phyloP scores from a whole-genome alignment of 192 early-diverging fungal species.

The Entophlyctis luteolus region DNA sequence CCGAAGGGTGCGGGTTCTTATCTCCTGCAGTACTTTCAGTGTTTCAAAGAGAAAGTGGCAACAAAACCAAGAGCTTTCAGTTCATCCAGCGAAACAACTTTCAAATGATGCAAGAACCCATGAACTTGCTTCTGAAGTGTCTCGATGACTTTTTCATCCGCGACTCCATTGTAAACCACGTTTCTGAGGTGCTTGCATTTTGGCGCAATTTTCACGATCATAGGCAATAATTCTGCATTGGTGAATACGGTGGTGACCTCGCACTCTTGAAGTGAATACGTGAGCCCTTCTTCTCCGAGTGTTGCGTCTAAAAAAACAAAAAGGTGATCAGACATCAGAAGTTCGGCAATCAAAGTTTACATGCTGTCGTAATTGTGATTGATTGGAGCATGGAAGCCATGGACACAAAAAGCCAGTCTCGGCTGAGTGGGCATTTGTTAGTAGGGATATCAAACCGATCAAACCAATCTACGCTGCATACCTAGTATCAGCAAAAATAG shows the following conservation, averaged over 20 bases:
- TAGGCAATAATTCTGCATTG: constrained; percentile 66
- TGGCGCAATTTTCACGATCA: constrained; percentile 54
- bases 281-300: constrained; percentile 77
- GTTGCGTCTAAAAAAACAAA: constrained; percentile 42
- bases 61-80: constrained; percentile 57
- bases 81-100: constrained; percentile 64
- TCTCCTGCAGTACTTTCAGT: neutral
- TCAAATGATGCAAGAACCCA: neutral
- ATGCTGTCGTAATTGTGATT: constrained; percentile 73
- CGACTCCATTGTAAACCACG: constrained; percentile 71
- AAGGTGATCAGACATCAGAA: neutral
- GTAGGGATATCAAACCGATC: constrained; percentile 6
- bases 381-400: constrained; percentile 65
- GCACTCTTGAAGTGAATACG: constrained; percentile 79
- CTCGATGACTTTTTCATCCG: constrained; percentile 29
- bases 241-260: constrained; percentile 72
- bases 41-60: too few species aligned
- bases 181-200: constrained; percentile 58
- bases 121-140: neutral
- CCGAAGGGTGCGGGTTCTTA: neutral
- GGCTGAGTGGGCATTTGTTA: constrained; percentile 9
- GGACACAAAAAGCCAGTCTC: constrained; percentile 63
- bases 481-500: constrained; percentile 40
- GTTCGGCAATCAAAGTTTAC: neutral
- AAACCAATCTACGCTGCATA: constrained; percentile 7